These are phyloP conservation scores for Xylariaceae sp. DNA, from an alignment of 2,329 filamentous ascomycete genomes.

Conservation along the genomic window DNA sequence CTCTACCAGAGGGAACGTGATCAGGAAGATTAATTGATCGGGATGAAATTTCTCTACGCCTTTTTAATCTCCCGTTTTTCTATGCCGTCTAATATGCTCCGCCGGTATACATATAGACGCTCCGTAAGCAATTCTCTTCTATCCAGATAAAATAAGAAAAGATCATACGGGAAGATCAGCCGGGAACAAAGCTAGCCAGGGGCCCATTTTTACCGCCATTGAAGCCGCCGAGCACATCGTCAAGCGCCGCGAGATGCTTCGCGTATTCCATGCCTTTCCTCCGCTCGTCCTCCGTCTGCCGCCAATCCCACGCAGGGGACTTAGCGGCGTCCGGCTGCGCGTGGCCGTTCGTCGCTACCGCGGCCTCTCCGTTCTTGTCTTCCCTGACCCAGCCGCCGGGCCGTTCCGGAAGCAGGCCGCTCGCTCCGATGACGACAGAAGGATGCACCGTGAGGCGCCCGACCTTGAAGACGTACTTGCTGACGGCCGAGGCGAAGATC, in stretches of 20 bases:
- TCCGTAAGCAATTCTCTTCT: too few relatives aligned
- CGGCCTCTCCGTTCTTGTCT: constrained; percentile 26
- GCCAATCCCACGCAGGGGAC: constrained; percentile 53
- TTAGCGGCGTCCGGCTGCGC: constrained; percentile 36
- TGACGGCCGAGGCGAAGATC: constrained; percentile 67
- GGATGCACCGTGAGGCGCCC: constrained; percentile 81
- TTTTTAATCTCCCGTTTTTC: too few relatives aligned
- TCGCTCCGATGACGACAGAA: constrained; percentile 66
- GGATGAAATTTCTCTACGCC: too few relatives aligned
- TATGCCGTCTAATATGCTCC: too few relatives aligned
- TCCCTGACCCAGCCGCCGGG: constrained; percentile 61
- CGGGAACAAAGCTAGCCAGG: constrained; percentile 46
- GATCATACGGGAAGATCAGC: constrained; percentile 25
- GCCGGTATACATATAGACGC: too few relatives aligned
- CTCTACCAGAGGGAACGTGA: not conserved
- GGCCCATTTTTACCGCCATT: constrained; percentile 51
- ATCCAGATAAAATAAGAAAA: not conserved
- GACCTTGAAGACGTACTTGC: constrained; percentile 80
- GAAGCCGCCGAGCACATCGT: constrained; percentile 49
- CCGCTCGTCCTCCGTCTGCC: constrained; percentile 51
- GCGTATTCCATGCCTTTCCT: constrained; percentile 53
- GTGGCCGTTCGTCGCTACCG: constrained; percentile 33
- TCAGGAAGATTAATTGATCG: too few relatives aligned
- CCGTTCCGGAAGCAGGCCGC: constrained; percentile 68
- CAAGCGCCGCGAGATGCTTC: constrained; percentile 53